These are phyloP conservation scores for Phytophthora megakarya DNA, from an alignment of 352 stramenopile genomes.

Conservation along the genomic window DNA sequence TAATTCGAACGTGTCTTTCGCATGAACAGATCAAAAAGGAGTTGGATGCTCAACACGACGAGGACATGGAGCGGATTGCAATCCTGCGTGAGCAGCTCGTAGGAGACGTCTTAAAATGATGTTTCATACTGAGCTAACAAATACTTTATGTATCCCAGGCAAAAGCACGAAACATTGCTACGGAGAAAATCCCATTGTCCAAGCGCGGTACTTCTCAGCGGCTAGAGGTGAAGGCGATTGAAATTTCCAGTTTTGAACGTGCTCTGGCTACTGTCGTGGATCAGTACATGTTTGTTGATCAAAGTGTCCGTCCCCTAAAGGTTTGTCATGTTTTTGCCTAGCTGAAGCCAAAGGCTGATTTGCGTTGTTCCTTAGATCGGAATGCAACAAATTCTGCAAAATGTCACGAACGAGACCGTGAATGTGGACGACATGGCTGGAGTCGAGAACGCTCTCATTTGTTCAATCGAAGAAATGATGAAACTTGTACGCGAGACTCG, in stretches of 20 bases:
- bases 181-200: constrained; percentile 61
- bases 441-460: constrained; percentile 62
- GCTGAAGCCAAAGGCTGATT: constrained; percentile 10
- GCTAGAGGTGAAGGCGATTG: constrained; percentile 72
- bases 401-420: constrained; percentile 70
- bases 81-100: constrained; percentile 68
- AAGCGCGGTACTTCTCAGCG: constrained; percentile 69
- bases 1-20: constrained; percentile 66
- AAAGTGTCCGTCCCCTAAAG: constrained; percentile 79
- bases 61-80: constrained; percentile 59
- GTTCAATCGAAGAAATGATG: constrained; percentile 80
- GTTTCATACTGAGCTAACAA: background rate
- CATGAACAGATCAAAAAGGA: constrained; percentile 76
- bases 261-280: constrained; percentile 72
- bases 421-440: constrained; percentile 69
- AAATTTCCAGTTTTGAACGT: constrained; percentile 65
- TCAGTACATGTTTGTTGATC: constrained; percentile 85
- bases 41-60: constrained; percentile 65
- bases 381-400: constrained; percentile 81
- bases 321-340: too few relatives aligned
- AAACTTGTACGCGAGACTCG: constrained; percentile 54
- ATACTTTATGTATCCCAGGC: constrained; percentile 29
- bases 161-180: constrained; percentile 50
- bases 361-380: constrained; percentile 53
- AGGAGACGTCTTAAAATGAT: constrained; percentile 6